Conservation (phyloP, 2,329 filamentous ascomycete species). For the Neofusicoccum cordaticola region DNA sequence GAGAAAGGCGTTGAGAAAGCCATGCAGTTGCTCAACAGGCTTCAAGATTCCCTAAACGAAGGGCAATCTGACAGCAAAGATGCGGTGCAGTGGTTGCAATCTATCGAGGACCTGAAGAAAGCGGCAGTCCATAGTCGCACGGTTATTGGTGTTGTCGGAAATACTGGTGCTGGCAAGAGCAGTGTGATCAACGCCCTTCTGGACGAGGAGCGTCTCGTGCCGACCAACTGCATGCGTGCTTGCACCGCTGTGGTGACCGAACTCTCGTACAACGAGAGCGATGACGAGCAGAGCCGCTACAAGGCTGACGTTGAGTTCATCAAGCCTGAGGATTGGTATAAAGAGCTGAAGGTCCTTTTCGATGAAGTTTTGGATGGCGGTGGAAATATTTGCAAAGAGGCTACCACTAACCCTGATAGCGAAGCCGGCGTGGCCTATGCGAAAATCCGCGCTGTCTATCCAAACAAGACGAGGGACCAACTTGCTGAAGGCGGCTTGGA, state of each 20-base stretch:
- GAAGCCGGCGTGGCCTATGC: conserved; percentile 48
- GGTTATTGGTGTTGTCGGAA: conserved; percentile 60
- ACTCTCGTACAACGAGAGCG: conserved; percentile 54
- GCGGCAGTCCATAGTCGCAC: conserved; percentile 41
- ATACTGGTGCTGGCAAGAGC: conserved; percentile 61
- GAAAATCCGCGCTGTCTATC: conserved; percentile 52
- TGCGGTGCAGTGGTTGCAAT: conserved; percentile 39
- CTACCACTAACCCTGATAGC: conserved; percentile 39
- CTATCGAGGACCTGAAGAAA: conserved; percentile 42
- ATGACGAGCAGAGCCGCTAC: conserved; percentile 43
- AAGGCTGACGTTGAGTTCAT: conserved; percentile 60
- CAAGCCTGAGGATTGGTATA: conserved; percentile 49
- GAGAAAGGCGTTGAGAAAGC: conserved; percentile 41
- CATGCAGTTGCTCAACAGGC: conserved; percentile 33
- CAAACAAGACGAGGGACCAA: conserved; percentile 40
- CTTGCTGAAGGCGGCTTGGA: conserved; percentile 39
- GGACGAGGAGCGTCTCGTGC: conserved; percentile 57
- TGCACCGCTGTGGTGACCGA: conserved; percentile 63
- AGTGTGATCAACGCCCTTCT: conserved; percentile 63
- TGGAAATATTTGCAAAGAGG: conserved; percentile 39
- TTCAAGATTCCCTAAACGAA: conserved; percentile 32
- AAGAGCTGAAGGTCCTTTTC: conserved; percentile 51
- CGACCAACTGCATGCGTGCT: conserved; percentile 59
- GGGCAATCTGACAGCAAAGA: conserved; percentile 26
- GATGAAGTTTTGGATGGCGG: conserved; percentile 46